Conservation (phyloP, 164 flowering plant genomes). For the Echeveria elegans region DNA sequence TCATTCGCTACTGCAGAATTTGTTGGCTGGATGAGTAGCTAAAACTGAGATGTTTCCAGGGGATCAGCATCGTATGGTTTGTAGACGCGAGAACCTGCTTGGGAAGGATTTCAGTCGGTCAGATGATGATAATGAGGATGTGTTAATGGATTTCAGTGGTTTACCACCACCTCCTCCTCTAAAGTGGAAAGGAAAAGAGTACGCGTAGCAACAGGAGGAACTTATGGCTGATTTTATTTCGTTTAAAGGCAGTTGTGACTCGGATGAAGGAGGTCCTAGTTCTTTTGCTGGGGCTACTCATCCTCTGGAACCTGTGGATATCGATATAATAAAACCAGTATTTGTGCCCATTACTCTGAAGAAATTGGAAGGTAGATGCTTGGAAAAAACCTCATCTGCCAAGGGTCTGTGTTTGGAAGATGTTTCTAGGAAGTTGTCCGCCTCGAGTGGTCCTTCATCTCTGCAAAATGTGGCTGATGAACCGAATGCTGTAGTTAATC, state of each 20-base stretch:
- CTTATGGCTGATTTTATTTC: conserved; percentile 25
- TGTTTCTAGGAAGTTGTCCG: conserved; percentile 38
- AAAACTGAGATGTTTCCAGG: conserved; percentile 29
- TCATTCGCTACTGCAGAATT: conserved; percentile 1
- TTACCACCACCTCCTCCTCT: conserved; percentile 16
- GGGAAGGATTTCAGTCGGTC: conserved; percentile 17
- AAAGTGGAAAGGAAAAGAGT: conserved; percentile 50
- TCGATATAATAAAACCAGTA: conserved; percentile 54
- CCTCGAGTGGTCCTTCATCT: conserved; percentile 31
- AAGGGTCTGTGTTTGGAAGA: conserved; percentile 66
- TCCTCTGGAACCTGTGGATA: conserved; percentile 78
- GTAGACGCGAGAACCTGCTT: conserved; percentile 16
- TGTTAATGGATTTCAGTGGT: conserved; percentile 20
- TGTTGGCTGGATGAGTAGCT: too few relatives aligned
- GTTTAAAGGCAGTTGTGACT: conserved; percentile 40
- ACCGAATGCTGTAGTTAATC: conserved; percentile 36
- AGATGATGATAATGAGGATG: conserved; percentile 13
- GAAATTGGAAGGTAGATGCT: conserved; percentile 45
- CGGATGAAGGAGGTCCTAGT: conserved; percentile 50
- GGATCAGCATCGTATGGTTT: conserved; percentile 8
- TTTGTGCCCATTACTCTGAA: conserved; percentile 52
- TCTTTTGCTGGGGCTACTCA: conserved; percentile 79
- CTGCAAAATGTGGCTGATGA: conserved; percentile 53
- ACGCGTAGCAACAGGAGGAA: conserved; percentile 37
- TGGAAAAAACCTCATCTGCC: conserved; percentile 55